Percentiles rank a stretch among this genome's conserved stretches.
Evolutionary conservation across 2,329 filamentous ascomycete genomes (phyloP).

Genomic region (Penicillium sp.): DNA sequence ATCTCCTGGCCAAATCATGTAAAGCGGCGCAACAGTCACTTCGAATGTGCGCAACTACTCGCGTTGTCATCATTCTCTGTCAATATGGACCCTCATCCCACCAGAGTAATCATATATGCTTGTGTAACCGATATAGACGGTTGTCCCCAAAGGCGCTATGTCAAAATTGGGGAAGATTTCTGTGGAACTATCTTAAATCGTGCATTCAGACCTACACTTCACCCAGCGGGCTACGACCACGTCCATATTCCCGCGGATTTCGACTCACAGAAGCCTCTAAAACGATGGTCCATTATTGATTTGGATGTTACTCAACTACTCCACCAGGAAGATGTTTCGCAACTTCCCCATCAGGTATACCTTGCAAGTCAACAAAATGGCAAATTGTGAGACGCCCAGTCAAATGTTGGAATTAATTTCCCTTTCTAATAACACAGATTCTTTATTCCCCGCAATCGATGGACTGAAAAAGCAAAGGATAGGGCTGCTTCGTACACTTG

Average conservation of each 20-base stretch:
- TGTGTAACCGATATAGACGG: slow-evolving; percentile 17
- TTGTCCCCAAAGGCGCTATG: slow-evolving; percentile 13
- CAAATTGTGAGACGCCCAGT: slow-evolving; percentile 11
- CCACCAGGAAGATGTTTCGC: slow-evolving; percentile 6
- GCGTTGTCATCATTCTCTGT: too few species aligned
- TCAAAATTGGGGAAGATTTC: slow-evolving; percentile 11
- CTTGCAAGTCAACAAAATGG: slow-evolving; percentile 14
- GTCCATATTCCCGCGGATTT: slow-evolving; percentile 18
- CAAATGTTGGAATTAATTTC: too few species aligned
- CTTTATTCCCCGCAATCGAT: slow-evolving; percentile 12
- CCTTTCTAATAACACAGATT: slow-evolving; percentile 5
- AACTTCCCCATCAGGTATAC: slow-evolving; percentile 16
- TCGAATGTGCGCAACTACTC: too few species aligned
- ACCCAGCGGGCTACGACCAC: slow-evolving; percentile 15
- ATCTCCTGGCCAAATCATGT: too few species aligned
- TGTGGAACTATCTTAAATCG: slow-evolving; percentile 9
- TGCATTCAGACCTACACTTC: slow-evolving; percentile 10
- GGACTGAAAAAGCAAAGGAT: slow-evolving; percentile 11
- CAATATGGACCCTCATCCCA: neutral
- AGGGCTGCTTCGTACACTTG: slow-evolving; percentile 14
- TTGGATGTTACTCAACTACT: slow-evolving; percentile 10
- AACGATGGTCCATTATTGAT: slow-evolving; percentile 19
- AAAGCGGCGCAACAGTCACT: too few species aligned
- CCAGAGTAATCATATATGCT: slow-evolving; percentile 13
- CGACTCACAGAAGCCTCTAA: slow-evolving; percentile 10